Conservation (phyloP, 805 yeast species). For the Candida loeiensis region DNA sequence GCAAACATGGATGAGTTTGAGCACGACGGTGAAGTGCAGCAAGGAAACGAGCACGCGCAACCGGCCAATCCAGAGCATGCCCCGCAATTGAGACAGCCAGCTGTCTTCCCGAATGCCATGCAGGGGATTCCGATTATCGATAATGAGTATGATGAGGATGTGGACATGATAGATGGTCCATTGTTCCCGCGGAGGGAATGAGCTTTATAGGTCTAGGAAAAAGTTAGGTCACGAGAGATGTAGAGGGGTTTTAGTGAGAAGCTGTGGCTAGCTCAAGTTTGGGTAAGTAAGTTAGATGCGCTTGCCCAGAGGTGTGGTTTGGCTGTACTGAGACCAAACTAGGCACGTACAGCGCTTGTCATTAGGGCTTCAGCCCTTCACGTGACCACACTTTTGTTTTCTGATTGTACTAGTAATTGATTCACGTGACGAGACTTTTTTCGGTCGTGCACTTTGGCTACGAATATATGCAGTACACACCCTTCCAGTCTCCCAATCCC, state of each 20-base stretch:
- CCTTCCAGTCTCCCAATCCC: conserved; percentile 2
- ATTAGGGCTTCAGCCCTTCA: conserved; percentile 9
- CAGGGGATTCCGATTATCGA: conserved; percentile 20
- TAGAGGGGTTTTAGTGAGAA: too few relatives aligned
- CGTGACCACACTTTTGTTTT: neutral
- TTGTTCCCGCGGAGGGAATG: conserved; percentile 20
- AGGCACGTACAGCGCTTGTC: too few relatives aligned
- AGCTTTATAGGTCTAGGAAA: too few relatives aligned
- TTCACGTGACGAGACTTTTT: conserved; percentile 6
- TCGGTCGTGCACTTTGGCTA: conserved; percentile 1
- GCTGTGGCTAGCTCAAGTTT: too few relatives aligned
- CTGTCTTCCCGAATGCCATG: conserved; percentile 35
- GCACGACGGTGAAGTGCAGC: conserved; percentile 4
- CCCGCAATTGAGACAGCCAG: conserved; percentile 40
- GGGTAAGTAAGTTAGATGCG: too few relatives aligned
- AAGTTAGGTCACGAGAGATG: neutral
- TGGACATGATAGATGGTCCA: conserved; percentile 27
- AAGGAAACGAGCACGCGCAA: conserved; percentile 1
- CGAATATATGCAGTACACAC: neutral
- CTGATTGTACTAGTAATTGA: neutral
- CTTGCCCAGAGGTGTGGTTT: neutral
- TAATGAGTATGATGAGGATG: conserved; percentile 27
- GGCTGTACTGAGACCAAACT: neutral
- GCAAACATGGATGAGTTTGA: conserved; percentile 11
- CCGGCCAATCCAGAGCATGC: conserved; percentile 28